Base-by-base conservation (phyloP, 345 rosid species). In the Pistacia atlantica region DNA sequence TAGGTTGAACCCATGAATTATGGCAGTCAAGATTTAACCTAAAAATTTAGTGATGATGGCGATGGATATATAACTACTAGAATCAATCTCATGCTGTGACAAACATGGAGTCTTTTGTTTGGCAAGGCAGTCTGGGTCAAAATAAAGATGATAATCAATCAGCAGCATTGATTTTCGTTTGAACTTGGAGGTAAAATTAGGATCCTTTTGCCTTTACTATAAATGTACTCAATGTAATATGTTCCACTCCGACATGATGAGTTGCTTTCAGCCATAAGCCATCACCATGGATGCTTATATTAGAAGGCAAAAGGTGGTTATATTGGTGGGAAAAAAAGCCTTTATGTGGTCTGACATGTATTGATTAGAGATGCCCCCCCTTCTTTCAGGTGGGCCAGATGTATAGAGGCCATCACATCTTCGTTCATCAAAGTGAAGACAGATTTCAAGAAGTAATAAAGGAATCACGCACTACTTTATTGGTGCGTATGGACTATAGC, bases 291-390 rank as follows among this genome's bases (percentile, higher is more conserved):
- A 54, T 31, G 63, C 71, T 54, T 74, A 51, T 3, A 58, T 20
- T 65, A 37, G 71, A 74, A 74, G 71, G 71, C 77, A 63, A 74
- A 65, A 9, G 77, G 22, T 51, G 0, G 33, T 31, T 31, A 42
- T 8, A 42, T 7, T 37, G 14, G 51, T 74, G 22, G 22, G 22
- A 20, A 11, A 49, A 49, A 8, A 7, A 0, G 5, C 6, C 25
- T 28, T 64, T 65, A 3, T 65, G 28, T 64, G 8, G 71, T 65
- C 54, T 65, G 3, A 52, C 35, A 31, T 35, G 35, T 37, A 52
- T 54, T 63, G 49, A 74, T 74, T 51, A 33, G 4, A 69, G 11
- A 51, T 74, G 20, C 61, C 49, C 69, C 60, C 10, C 28, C 1
- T 63, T 18, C 22, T 3, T 0, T 38, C 33, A 28, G 6, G 56